Evolutionary conservation across 495 filamentous ascomycete genomes (phyloP), one percentile per base, ranked within the genome.

Genomic region (Penicillium silybi): DNA sequence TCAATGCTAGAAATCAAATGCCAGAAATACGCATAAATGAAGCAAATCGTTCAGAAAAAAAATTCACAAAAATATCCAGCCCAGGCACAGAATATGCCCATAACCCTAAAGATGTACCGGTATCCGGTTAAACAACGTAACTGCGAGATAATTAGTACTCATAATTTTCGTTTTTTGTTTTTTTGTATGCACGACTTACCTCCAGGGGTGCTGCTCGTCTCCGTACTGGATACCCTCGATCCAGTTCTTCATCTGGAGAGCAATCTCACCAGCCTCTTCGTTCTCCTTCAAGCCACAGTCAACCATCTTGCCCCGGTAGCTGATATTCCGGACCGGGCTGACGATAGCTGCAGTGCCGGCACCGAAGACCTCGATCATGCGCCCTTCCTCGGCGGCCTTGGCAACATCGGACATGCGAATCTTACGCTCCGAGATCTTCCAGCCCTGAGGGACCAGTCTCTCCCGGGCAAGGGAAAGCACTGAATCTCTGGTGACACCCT

Each of bases 161-260:
- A 19, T 18, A 32, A 2, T 18, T 10, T 7, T 20, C 22, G n/a
- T 27, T 0, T 7, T 47, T 25, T 29, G 0, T 7, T 47, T 25
- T 29, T 1, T 19, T 37, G 27, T 2, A 18, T n/a, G 18, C n/a
- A 25, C 19, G 17, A 56, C 71, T 68, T 67, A 75, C 72, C 89
- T 91, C 91, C 91, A 96, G 48, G 82, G 76, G 66, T 95, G 88
- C 64, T 86, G 77, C 68, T 95, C 90, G 59, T 95, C 90, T 40
- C 93, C 93, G 65, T 97, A 97, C 72, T 96, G 91, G 52, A 92
- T 88, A 39, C 76, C 85, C 72, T 96, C 91, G 55, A 98, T 96
- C 93, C 93, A 98, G 58, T 80, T 80, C 84, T 95, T 96, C 86
- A 98, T 89, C 68, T 79, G 78, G 58, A 80, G 73, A 39, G 93